Conservation (phyloP, 176 grass and related monocot species). For the Rhynchospora tenuis region DNA sequence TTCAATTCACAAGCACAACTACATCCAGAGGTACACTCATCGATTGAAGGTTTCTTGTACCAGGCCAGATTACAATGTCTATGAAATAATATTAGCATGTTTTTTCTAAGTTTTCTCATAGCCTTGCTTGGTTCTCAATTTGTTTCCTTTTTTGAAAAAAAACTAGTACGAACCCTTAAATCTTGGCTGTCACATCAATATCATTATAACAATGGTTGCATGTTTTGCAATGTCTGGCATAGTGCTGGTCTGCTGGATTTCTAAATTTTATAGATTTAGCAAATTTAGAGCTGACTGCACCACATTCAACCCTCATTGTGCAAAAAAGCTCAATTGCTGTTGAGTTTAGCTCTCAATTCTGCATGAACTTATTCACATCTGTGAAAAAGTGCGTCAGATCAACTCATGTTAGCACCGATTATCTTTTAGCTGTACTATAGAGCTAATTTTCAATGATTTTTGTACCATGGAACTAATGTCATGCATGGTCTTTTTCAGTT, state of each 20-base stretch:
- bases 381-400: neutral
- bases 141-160: neutral
- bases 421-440: neutral
- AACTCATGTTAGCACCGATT: neutral
- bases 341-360: neutral
- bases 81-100: neutral
- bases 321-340: neutral
- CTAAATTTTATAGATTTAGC: neutral
- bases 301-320: neutral
- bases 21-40: constrained; percentile 67
- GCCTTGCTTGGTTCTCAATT: neutral
- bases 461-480: neutral
- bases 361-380: neutral
- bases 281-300: neutral
- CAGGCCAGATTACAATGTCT: neutral
- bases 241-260: constrained; percentile 2
- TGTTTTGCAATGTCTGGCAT: neutral
- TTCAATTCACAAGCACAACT: constrained; percentile 86
- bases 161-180: neutral
- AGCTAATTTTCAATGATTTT: neutral
- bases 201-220: neutral
- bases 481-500: neutral
- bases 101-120: neutral
- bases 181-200: neutral
- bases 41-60: neutral